Conservation (phyloP, 768 basidiomycete species). For the Suillus discolor region DNA sequence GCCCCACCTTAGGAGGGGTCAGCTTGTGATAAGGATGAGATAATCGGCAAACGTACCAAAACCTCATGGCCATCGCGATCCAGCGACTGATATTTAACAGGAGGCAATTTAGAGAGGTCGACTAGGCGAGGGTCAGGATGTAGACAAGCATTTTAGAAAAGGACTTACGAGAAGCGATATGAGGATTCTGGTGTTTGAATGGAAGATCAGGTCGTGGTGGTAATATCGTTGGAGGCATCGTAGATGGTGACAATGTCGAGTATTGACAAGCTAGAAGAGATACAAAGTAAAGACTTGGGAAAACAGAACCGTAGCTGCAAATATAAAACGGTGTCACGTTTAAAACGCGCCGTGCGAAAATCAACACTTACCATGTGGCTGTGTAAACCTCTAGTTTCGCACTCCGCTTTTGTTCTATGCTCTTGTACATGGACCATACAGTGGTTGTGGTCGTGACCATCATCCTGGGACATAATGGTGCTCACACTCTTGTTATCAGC, state of each 20-base stretch:
- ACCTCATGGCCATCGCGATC: constrained; percentile 87
- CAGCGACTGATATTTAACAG: constrained; percentile 91
- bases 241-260: neutral
- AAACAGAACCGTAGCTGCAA: constrained; percentile 4
- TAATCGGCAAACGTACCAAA: constrained; percentile 48
- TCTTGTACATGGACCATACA: neutral
- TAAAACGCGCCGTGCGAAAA: constrained; percentile 37
- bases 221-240: constrained; percentile 21
- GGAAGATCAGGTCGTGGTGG: constrained; percentile 57
- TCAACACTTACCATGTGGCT: constrained; percentile 25
- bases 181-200: constrained; percentile 49
- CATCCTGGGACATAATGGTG: neutral
- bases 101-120: constrained; percentile 52
- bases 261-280: constrained; percentile 7
- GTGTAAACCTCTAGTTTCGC: constrained; percentile 23
- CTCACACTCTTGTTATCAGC: neutral
- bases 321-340: constrained; percentile 28
- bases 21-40: constrained; percentile 21
- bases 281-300: constrained; percentile 11
- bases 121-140: constrained; percentile 26
- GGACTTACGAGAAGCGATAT: constrained; percentile 46
- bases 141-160: neutral
- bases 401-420: constrained; percentile 24
- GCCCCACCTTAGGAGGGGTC: constrained; percentile 61
- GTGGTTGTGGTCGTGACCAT: neutral